Percentiles rank a stretch among this genome's conserved stretches.
Conservation (phyloP, 345 rosid species). For the Trapa bicornis region DNA sequence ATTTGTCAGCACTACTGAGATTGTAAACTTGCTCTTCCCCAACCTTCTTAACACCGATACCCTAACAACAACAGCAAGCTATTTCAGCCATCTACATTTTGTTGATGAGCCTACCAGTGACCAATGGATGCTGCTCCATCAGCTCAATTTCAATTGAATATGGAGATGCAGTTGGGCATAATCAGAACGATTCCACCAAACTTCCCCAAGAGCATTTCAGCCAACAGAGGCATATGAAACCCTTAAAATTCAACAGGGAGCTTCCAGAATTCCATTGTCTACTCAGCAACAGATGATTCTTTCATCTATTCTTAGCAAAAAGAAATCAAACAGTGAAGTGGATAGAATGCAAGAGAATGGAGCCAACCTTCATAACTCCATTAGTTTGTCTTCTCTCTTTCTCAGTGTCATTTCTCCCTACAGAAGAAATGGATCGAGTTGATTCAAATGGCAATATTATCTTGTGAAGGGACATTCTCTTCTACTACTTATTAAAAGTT, state of each 20-base stretch:
- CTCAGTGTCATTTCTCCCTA: background rate
- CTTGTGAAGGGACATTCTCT: constrained; percentile 9
- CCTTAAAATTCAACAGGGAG: no score
- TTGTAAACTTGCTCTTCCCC: no score
- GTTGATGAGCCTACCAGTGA: no score
- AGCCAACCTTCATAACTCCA: constrained; percentile 2
- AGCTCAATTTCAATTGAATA: no score
- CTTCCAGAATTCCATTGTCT: no score
- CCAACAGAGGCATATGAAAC: background rate
- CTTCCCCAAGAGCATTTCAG: background rate
- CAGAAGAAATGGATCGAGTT: background rate
- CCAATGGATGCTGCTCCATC: no score
- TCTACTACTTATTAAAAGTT: constrained; percentile 4
- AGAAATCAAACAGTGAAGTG: no score
- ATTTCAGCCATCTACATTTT: no score
- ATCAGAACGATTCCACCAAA: background rate
- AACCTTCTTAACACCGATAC: no score
- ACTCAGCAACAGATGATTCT: no score
- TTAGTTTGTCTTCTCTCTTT: constrained; percentile 9
- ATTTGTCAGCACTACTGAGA: background rate
- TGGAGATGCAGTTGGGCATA: background rate
- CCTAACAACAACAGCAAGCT: no score
- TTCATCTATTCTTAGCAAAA: no score
- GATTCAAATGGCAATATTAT: constrained; percentile 7
- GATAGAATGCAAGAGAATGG: background rate